Evolutionary conservation across 768 basidiomycete species (phyloP), one percentile per base, ranked within the genome.

Genomic region (Tylopilus rubrobrunneus): DNA sequence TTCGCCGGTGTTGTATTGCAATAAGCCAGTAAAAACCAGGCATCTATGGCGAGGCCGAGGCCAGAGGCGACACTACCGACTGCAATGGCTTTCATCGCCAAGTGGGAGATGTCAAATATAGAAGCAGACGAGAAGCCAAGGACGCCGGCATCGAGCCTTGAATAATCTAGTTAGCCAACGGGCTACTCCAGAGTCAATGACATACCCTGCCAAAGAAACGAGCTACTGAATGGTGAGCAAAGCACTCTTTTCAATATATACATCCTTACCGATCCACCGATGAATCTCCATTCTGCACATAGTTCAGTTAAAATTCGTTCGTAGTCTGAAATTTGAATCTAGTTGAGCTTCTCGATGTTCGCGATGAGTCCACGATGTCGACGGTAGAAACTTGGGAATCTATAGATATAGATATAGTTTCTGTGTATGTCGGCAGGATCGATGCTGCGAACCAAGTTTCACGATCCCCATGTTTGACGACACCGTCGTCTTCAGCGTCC

Each of bases 21-120:
- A 65, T 89, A 90, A 2, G 74, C 71, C 5, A 90, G 67, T 21
- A 87, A 66, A 66, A 87, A 83, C 84, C 85, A 89, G 0, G 80
- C 78, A 46, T 82, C 81, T 50, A 78, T 76, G 6, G 79, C 70
- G 48, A 88, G 78, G 1, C 87, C 88, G 17, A 89, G 73, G 0
- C 83, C 86, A 0, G 86, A 82, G 7, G 81, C 73, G 15, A 84
- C 70, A 36, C 79, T 80, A 25, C 81, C 82, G 1, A 82, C 69
- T 1, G 83, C 82, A 21, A 89, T 78, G 0, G 82, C 77, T 42
- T 69, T 69, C 31, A 71, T 71, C 4, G 85, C 78, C 23, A 80
- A 65, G 1, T 69, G 58, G 42, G 76, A 71, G 31, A 89, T 72
- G 0, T 56, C 56, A 66, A 87, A 84, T 1, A 83, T 56, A 1